Conservation (phyloP, 2,329 filamentous ascomycete species). For the Botrytis fragariae region DNA sequence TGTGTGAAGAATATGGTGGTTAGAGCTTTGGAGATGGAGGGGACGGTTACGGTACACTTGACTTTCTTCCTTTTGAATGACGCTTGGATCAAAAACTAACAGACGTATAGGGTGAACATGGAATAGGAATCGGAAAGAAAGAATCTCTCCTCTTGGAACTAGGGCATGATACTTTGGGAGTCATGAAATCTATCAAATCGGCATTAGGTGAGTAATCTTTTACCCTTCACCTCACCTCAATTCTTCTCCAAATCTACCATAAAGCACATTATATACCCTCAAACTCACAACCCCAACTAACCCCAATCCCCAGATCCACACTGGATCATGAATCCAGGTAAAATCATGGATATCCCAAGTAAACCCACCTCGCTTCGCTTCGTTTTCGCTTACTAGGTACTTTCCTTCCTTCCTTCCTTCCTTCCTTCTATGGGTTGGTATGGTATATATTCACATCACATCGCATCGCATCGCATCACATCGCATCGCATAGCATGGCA, state of each 20-base stretch:
- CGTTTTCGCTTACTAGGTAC: background rate
- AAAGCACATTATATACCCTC: too few relatives aligned
- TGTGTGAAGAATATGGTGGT: conserved; percentile 89
- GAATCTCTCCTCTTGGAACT: conserved; percentile 75
- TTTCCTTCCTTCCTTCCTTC: too few relatives aligned
- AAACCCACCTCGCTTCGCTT: background rate
- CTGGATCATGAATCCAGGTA: conserved; percentile 90
- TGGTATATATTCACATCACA: background rate
- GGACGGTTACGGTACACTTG: conserved; percentile 68
- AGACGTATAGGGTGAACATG: conserved; percentile 66
- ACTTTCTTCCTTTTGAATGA: background rate
- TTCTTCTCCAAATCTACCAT: background rate
- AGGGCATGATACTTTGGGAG: conserved; percentile 72
- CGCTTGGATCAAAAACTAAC: background rate
- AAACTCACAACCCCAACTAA: background rate
- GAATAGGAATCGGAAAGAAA: conserved; percentile 84
- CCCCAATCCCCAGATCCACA: conserved; percentile 56
- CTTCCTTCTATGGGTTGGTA: background rate
- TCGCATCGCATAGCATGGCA: background rate
- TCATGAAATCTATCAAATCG: conserved; percentile 83
- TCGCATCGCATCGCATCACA: too few relatives aligned
- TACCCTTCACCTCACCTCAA: background rate
- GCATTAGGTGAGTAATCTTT: conserved; percentile 47
- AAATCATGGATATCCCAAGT: conserved; percentile 70
- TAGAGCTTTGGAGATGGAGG: conserved; percentile 89